A percentile compares a stretch with the other conserved stretches of the same genome.
phyloP scores from a whole-genome alignment of 768 basidiomycete genomes.

The Phaeotremella skinneri region DNA sequence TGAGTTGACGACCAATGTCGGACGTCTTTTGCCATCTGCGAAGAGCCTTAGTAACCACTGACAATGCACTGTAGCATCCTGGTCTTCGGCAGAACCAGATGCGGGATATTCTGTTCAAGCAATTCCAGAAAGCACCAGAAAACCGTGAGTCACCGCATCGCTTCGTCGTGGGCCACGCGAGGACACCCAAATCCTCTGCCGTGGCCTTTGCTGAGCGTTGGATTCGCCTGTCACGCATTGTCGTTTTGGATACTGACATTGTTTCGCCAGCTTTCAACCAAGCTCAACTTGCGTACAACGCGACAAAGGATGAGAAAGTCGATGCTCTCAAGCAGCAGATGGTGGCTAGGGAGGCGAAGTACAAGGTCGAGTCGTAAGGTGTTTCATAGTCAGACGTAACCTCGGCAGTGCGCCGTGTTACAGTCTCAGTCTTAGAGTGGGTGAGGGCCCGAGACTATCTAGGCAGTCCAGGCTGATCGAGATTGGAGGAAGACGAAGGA shows the following conservation, averaged over 20 bases:
- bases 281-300: slow-evolving; percentile 72
- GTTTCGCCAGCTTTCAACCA: slow-evolving; percentile 67
- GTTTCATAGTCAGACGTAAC: not conserved
- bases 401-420: not conserved
- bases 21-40: slow-evolving; percentile 12
- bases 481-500: too few species aligned
- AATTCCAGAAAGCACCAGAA: slow-evolving; percentile 94
- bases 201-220: too few species aligned
- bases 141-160: slow-evolving; percentile 91
- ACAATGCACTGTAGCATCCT: slow-evolving; percentile 62
- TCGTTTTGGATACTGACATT: not conserved
- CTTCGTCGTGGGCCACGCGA: slow-evolving; percentile 2
- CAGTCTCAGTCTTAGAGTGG: not conserved
- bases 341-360: slow-evolving; percentile 47
- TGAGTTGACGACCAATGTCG: too few species aligned
- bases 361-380: slow-evolving; percentile 23
- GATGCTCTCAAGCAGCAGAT: slow-evolving; percentile 63
- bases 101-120: slow-evolving; percentile 85
- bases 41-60: slow-evolving; percentile 13
- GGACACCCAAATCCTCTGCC: too few species aligned
- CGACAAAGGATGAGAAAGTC: slow-evolving; percentile 79
- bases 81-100: slow-evolving; percentile 89
- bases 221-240: too few species aligned
- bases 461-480: too few species aligned
- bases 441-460: not conserved